Base-by-base conservation (phyloP, 306 rosid genomes). In the Vachellia pachyceras region DNA sequence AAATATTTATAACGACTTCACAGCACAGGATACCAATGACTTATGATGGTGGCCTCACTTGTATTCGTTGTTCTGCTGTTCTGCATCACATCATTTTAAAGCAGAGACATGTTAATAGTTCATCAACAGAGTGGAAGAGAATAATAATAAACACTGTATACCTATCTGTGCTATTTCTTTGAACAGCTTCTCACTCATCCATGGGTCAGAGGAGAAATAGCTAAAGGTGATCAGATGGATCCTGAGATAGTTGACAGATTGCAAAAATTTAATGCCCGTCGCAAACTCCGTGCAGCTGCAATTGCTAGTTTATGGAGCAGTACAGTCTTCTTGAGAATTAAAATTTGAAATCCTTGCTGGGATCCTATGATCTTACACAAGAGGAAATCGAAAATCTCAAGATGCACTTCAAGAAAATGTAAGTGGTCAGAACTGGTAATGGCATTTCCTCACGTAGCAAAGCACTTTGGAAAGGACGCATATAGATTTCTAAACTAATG, bases 261-360 rank as follows among this genome's bases (percentile, higher is more conserved):
- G 78, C 97, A 88, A 82, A 89, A 90, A 13, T 95, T 92, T 36
- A 95, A 95, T 68, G 98, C 98, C 35, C 86, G 95, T 3, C 95
- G 92, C 85, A 95, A 95, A 82, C 92, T 95, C 15, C 91, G 97
- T 2, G 98, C 97, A 8, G 97, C 97, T n/a, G 98, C 97, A 50
- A 89, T 95, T 41, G 98, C 97, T 41, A 95, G 95, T 61, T 91
- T 95, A 40, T 90, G 87, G 92, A 91, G 91, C 82, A 73, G 89
- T 84, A 85, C 97, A 7, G 71, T 95, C 63, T 92, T 91, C 84
- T 84, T 89, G 33, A 91, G 97, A 88, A 92, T 93, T 3, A 95
- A 92, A 92, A 86, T 82, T 87, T 92, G 72, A 95, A 78, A 82
- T 90, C 97, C 37, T 72, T 95, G 68, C 55, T 95, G 14, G 95